Conservation (phyloP, 495 filamentous ascomycete genomes). For the Rhypophila decipiens region DNA sequence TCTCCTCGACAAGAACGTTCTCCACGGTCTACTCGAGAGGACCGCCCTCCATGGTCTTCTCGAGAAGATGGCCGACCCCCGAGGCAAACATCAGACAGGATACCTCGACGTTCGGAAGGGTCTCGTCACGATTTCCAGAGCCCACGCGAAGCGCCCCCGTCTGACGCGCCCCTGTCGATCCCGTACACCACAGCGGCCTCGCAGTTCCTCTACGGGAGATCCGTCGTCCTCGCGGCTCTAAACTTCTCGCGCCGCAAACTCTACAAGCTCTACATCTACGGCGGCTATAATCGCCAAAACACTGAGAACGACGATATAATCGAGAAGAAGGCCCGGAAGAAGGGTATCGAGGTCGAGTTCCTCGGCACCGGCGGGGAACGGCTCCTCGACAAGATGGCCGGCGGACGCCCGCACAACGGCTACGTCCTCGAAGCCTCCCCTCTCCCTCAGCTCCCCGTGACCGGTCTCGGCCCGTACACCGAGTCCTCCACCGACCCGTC, state of each 20-base stretch:
- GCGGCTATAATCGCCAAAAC: constrained; percentile 42
- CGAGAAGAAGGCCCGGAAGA: constrained; percentile 51
- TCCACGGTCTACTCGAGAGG: no score
- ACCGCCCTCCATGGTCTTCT: no score
- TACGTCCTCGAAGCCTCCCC: constrained; percentile 83
- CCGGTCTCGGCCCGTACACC: constrained; percentile 44
- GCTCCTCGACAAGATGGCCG: constrained; percentile 76
- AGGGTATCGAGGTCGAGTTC: constrained; percentile 47
- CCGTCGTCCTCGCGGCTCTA: constrained; percentile 76
- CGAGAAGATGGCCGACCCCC: no score
- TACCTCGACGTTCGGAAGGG: no score
- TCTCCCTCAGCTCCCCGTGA: constrained; percentile 66
- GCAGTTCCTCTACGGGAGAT: constrained; percentile 83
- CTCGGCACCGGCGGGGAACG: constrained; percentile 47
- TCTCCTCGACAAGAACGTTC: no score
- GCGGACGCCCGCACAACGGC: constrained; percentile 83
- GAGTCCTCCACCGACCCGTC: no score
- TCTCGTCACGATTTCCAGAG: no score
- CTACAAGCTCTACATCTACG: constrained; percentile 79
- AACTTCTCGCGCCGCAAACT: constrained; percentile 60
- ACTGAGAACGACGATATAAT: constrained; percentile 37
- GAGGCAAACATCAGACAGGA: no score
- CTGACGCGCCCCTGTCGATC: constrained; percentile 50
- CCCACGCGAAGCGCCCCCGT: no score
- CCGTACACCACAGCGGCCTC: constrained; percentile 81